Percentiles rank a stretch among this genome's conserved stretches.
These are phyloP conservation scores for Exobasidium cylindrosporum DNA, from an alignment of 1,284 basidiomycete species.

Conservation along the genomic window DNA sequence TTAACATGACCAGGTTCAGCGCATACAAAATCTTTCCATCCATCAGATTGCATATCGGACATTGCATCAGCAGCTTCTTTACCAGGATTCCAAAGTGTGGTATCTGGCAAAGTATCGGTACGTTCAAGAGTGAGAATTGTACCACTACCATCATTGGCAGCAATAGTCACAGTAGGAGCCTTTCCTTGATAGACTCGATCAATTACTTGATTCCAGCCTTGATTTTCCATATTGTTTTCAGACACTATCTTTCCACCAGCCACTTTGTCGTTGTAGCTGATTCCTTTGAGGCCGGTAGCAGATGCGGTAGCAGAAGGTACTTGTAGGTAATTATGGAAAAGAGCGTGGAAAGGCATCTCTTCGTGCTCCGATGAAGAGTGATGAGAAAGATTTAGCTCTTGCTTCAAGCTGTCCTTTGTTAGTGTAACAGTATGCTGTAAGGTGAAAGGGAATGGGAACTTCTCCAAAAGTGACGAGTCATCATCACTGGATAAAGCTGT, in stretches of 20 bases:
- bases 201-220: slow-evolving; percentile 16
- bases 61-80: slow-evolving; percentile 50
- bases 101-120: slow-evolving; percentile 30
- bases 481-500: slow-evolving; percentile 23
- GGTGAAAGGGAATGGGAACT: slow-evolving; percentile 26
- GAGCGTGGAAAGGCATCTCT: slow-evolving; percentile 54
- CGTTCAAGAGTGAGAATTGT: slow-evolving; percentile 32
- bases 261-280: slow-evolving; percentile 38
- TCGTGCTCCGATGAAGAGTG: slow-evolving; percentile 20
- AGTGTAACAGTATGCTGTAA: slow-evolving; percentile 35
- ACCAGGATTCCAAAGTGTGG: slow-evolving; percentile 56
- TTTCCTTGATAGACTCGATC: slow-evolving; percentile 18
- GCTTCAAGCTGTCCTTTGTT: slow-evolving; percentile 30
- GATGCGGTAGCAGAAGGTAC: slow-evolving; percentile 44
- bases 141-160: slow-evolving; percentile 27
- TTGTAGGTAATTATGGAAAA: slow-evolving; percentile 54
- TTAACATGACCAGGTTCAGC: slow-evolving; percentile 54
- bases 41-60: slow-evolving; percentile 54
- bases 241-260: slow-evolving; percentile 23
- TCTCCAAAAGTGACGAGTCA: slow-evolving; percentile 23
- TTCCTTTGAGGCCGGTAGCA: slow-evolving; percentile 30
- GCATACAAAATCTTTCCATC: slow-evolving; percentile 54
- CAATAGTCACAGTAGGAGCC: slow-evolving; percentile 26
- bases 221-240: background rate
- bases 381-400: slow-evolving; percentile 47